phyloP scores from a whole-genome alignment of 2,329 filamentous ascomycete genomes.

The Helotiales sp. region DNA sequence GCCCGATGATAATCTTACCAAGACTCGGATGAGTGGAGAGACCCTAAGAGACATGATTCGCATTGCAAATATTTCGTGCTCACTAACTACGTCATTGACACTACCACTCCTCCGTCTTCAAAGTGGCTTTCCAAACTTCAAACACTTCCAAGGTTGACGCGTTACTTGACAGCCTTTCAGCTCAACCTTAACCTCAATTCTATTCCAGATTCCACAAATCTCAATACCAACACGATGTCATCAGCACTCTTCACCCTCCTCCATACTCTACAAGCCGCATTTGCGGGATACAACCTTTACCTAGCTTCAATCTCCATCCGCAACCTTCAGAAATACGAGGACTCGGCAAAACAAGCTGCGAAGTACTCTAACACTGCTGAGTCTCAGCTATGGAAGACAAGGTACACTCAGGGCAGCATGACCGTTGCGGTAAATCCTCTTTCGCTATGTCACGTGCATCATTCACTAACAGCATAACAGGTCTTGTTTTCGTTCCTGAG shows the following conservation, averaged over 20 bases:
- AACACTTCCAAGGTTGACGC: background rate
- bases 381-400: slow-evolving; percentile 43
- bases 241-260: slow-evolving; percentile 31
- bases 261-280: slow-evolving; percentile 40
- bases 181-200: background rate
- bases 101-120: background rate
- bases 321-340: slow-evolving; percentile 46
- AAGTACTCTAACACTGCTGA: slow-evolving; percentile 44
- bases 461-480: slow-evolving; percentile 3
- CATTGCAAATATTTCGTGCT: background rate
- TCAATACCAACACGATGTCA: slow-evolving; percentile 9
- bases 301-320: slow-evolving; percentile 44
- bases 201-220: too few relatives aligned
- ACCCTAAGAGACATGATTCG: background rate
- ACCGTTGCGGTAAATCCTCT: slow-evolving; percentile 37
- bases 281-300: slow-evolving; percentile 43
- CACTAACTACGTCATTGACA: background rate
- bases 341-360: slow-evolving; percentile 44
- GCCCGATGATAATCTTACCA: too few relatives aligned
- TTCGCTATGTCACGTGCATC: background rate
- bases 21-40: too few relatives aligned
- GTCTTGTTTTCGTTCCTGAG: slow-evolving; percentile 16
- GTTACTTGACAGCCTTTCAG: too few relatives aligned
- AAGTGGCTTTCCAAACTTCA: background rate
- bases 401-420: slow-evolving; percentile 43